Percentiles rank a stretch among this genome's conserved stretches.
Evolutionary conservation across 2,329 filamentous ascomycete genomes (phyloP).

Genomic region (Calonectria pseudoreteaudii): DNA sequence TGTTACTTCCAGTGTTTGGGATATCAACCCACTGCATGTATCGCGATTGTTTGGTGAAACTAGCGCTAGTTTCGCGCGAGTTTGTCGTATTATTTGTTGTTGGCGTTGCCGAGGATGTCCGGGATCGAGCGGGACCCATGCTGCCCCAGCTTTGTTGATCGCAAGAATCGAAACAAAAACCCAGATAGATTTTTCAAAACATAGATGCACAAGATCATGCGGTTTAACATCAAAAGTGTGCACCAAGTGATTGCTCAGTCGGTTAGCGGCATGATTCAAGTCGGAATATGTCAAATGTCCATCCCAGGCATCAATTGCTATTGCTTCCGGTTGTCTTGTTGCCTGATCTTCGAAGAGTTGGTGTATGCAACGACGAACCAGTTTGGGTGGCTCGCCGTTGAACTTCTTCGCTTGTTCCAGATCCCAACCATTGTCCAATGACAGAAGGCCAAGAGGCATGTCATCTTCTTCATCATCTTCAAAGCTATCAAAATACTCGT

Average conservation of each 20-base stretch:
- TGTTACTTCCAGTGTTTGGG: neutral
- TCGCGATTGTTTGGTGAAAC: neutral
- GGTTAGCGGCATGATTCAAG: neutral
- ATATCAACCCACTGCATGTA: neutral
- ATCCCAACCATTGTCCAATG: neutral
- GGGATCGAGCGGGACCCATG: neutral
- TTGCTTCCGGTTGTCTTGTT: neutral
- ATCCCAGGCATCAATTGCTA: conserved; percentile 37
- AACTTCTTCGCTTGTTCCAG: neutral
- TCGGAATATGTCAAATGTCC: conserved; percentile 22
- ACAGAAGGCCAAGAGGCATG: neutral
- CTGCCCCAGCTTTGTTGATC: conserved; percentile 2
- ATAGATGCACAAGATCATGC: neutral
- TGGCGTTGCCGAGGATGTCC: neutral
- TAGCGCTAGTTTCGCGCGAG: neutral
- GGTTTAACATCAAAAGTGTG: neutral
- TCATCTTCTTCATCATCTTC: neutral
- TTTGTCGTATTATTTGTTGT: neutral
- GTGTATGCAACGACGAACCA: neutral
- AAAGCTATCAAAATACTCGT: neutral
- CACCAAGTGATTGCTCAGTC: neutral
- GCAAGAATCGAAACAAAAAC: neutral
- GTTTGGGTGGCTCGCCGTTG: neutral
- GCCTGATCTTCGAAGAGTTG: neutral
- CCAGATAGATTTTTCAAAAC: neutral